Conservation (phyloP, 306 rosid species). For the Trichosanthes truncata region DNA sequence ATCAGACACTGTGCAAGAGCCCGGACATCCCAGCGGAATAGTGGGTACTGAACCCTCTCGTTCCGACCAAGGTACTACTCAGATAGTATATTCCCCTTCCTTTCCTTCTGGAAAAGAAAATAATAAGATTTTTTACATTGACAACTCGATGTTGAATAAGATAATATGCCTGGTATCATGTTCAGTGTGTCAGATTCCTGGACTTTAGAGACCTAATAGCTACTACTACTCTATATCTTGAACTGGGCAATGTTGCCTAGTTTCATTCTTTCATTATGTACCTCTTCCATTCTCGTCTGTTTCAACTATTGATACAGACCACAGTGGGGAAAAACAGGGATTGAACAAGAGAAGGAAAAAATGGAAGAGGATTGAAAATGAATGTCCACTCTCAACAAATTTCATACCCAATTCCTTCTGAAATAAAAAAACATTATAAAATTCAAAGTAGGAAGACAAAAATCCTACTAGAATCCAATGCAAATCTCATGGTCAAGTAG, state of each 20-base stretch:
- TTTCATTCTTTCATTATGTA: neutral
- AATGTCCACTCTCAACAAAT: neutral
- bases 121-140: neutral
- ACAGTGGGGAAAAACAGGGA: neutral
- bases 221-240: neutral
- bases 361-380: neutral
- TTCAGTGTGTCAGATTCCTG: neutral
- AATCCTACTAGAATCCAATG: neutral
- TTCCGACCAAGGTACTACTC: slow-evolving; percentile 5
- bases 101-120: too few relatives aligned
- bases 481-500: neutral
- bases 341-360: neutral
- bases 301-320: neutral
- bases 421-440: neutral
- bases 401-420: neutral
- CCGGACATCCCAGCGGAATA: slow-evolving; percentile 11
- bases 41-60: slow-evolving; percentile 21
- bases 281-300: neutral
- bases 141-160: neutral
- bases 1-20: slow-evolving; percentile 26
- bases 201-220: neutral
- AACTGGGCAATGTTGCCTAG: neutral
- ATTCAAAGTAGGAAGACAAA: neutral
- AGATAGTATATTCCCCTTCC: neutral
- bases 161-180: neutral